Conservation (phyloP, 805 yeast species). For the Saccharomyces eubayanus region DNA sequence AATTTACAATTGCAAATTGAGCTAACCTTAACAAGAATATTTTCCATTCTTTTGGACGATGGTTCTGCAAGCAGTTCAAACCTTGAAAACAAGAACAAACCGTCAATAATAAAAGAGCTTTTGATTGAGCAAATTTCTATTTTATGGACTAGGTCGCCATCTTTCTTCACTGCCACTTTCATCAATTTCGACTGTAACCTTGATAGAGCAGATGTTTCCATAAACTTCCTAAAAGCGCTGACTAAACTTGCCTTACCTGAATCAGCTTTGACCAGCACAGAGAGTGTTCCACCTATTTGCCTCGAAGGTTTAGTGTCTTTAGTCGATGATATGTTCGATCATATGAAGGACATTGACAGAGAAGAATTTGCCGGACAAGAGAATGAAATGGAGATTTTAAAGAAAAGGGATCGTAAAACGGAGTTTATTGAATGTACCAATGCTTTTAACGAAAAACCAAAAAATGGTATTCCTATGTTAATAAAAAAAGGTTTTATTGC, state of each 20-base stretch:
- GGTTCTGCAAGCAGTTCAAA: constrained; percentile 3
- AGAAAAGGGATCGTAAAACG: constrained; percentile 46
- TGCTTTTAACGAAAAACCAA: constrained; percentile 69
- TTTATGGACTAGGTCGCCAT: constrained; percentile 72
- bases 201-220: constrained; percentile 71
- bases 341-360: constrained; percentile 22
- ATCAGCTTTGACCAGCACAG: constrained; percentile 68
- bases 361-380: constrained; percentile 22
- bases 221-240: constrained; percentile 56
- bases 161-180: constrained; percentile 66
- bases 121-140: constrained; percentile 77
- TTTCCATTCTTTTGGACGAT: constrained; percentile 42
- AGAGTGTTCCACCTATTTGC: constrained; percentile 87
- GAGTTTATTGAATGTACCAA: constrained; percentile 70
- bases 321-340: constrained; percentile 52
- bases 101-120: constrained; percentile 58
- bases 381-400: constrained; percentile 16
- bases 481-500: constrained; percentile 58
- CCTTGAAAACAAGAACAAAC: constrained; percentile 18
- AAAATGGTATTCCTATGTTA: constrained; percentile 59
- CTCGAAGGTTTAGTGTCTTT: constrained; percentile 76
- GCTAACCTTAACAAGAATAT: constrained; percentile 54
- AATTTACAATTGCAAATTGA: constrained; percentile 76
- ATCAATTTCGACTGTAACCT: constrained; percentile 86
- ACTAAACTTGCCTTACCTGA: constrained; percentile 80